A percentile compares a stretch with the other conserved stretches of the same genome.
phyloP scores from a whole-genome alignment of 1,284 basidiomycete species.

The Cutaneotrichosporon daszewskae region DNA sequence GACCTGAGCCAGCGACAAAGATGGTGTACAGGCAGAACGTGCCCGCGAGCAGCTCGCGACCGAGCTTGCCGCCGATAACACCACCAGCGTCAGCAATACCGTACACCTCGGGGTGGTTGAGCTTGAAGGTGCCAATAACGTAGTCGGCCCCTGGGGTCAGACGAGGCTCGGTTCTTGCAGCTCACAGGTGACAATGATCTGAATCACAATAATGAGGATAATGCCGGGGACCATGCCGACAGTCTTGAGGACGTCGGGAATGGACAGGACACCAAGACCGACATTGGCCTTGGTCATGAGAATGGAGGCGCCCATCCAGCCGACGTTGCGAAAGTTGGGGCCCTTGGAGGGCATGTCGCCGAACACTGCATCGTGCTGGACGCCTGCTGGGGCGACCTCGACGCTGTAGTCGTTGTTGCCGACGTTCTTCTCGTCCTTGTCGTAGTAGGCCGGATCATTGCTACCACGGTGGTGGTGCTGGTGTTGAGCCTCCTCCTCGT shows the following conservation, averaged over 20 bases:
- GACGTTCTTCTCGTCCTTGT: neutral
- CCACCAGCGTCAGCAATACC: conserved; percentile 30
- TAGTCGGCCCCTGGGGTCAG: conserved; percentile 24
- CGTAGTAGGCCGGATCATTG: too few species aligned
- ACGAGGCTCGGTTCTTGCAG: neutral
- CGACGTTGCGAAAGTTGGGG: conserved; percentile 27
- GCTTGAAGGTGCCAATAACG: conserved; percentile 39
- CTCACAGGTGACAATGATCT: conserved; percentile 32
- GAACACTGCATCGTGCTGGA: conserved; percentile 27
- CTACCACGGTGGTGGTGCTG: too few species aligned
- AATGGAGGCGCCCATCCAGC: conserved; percentile 17
- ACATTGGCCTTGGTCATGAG: conserved; percentile 34
- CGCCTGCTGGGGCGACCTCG: conserved; percentile 16
- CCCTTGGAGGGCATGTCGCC: conserved; percentile 26
- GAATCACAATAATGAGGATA: conserved; percentile 30
- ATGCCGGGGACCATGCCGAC: conserved; percentile 35
- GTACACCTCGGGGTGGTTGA: conserved; percentile 34
- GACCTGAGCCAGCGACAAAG: conserved; percentile 22
- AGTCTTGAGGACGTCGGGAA: conserved; percentile 31
- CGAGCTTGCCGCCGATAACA: conserved; percentile 11
- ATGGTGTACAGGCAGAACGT: conserved; percentile 23
- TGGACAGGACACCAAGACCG: conserved; percentile 35
- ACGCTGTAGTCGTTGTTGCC: conserved; percentile 9
- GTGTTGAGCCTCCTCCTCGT: too few species aligned
- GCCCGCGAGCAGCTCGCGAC: conserved; percentile 11